These are phyloP conservation scores for Termitomyces sp. DNA, from an alignment of 768 basidiomycete genomes.

Conservation along the genomic window DNA sequence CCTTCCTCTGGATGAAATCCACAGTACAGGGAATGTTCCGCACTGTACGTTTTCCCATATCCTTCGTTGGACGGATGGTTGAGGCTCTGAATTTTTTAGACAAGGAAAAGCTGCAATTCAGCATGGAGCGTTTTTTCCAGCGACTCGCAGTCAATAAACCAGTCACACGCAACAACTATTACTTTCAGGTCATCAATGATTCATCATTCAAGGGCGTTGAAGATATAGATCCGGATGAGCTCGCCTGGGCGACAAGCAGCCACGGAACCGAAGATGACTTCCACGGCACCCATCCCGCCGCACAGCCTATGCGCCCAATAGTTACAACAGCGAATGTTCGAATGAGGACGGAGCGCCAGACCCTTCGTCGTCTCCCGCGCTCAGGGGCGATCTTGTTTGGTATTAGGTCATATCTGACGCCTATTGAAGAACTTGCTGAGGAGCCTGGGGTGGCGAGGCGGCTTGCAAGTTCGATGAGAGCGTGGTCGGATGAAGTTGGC, in stretches of 20 bases:
- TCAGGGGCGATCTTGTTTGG: constrained; percentile 68
- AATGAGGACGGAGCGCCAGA: constrained; percentile 64
- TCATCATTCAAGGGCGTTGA: constrained; percentile 11
- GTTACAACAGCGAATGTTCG: constrained; percentile 42
- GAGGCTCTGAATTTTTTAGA: constrained; percentile 30
- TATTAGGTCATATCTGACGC: constrained; percentile 62
- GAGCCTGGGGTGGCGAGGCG: constrained; percentile 61
- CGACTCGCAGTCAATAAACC: constrained; percentile 65
- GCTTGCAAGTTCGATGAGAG: constrained; percentile 58
- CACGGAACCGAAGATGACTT: constrained; percentile 22
- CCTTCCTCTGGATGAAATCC: constrained; percentile 67
- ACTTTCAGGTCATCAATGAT: constrained; percentile 29
- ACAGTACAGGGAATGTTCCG: constrained; percentile 66
- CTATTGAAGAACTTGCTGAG: constrained; percentile 43
- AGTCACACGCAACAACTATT: constrained; percentile 69
- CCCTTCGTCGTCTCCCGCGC: constrained; percentile 56
- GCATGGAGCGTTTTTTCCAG: constrained; percentile 69
- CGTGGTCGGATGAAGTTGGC: constrained; percentile 63
- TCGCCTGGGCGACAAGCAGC: constrained; percentile 52
- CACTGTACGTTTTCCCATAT: constrained; percentile 46
- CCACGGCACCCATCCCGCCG: constrained; percentile 13
- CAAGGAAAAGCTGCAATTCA: constrained; percentile 56
- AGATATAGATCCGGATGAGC: constrained; percentile 56
- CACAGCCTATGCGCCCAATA: constrained; percentile 14
- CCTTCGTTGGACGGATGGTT: background rate